Percentiles rank a stretch among this genome's conserved stretches.
These are phyloP conservation scores for Aspergillus oerlinghausenensis DNA, from an alignment of 2,329 filamentous ascomycete species.

Conservation along the genomic window DNA sequence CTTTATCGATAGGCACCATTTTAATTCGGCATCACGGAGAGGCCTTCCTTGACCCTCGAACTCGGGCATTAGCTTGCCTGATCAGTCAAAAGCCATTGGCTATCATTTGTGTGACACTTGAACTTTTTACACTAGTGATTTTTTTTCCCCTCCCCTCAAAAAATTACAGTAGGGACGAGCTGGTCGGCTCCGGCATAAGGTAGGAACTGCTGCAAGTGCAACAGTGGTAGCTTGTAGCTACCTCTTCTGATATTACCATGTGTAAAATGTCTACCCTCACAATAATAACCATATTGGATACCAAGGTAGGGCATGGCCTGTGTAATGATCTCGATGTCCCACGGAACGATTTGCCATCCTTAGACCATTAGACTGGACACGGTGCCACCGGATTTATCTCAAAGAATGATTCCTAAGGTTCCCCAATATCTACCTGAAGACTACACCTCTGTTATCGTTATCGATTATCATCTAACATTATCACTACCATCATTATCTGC, in stretches of 20 bases:
- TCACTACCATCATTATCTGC: background rate
- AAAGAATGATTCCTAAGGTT: background rate
- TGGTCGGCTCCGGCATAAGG: background rate
- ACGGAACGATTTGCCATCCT: background rate
- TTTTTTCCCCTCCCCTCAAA: background rate
- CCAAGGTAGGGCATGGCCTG: background rate
- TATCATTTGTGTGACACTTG: background rate
- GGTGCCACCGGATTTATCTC: background rate
- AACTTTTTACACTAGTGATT: background rate
- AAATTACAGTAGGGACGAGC: background rate
- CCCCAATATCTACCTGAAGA: background rate
- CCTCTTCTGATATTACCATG: background rate
- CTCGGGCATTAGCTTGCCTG: background rate
- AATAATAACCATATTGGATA: background rate
- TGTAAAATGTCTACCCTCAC: background rate
- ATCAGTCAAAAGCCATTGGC: background rate
- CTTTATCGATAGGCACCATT: slow-evolving; percentile 12
- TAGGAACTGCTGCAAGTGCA: background rate
- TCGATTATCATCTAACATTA: background rate
- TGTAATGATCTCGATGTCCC: background rate
- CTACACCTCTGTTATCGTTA: background rate
- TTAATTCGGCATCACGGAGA: background rate
- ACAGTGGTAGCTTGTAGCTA: background rate
- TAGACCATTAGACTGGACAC: background rate
- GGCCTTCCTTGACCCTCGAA: background rate